Evolutionary conservation across 306 rosid species (phyloP).

Genomic region (Cucumis sativus): Cucumber_9930_V3 NC_026659.2:29135001-29135500

Average conservation of each 20-base stretch:
- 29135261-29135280: neutral
- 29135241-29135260: constrained; percentile 5
- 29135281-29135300: neutral
- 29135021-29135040: neutral
- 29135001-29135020: neutral
- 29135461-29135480: neutral
- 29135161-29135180: constrained; percentile 55
- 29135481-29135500: neutral
- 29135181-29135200: constrained; percentile 62
- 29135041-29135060: neutral
- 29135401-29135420: neutral
- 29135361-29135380: neutral
- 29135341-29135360: neutral
- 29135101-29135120: constrained; percentile 40
- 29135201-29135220: constrained; percentile 52
- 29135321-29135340: neutral
- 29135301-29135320: neutral
- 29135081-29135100: neutral
- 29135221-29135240: constrained; percentile 55
- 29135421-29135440: neutral
- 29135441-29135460: neutral
- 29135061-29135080: neutral
- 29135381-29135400: neutral
- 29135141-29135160: constrained; percentile 90
- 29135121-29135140: constrained; percentile 70